Evolutionary conservation across 78 protist genomes (phyloP).

Genomic region (Isochrysis galbana): DNA sequence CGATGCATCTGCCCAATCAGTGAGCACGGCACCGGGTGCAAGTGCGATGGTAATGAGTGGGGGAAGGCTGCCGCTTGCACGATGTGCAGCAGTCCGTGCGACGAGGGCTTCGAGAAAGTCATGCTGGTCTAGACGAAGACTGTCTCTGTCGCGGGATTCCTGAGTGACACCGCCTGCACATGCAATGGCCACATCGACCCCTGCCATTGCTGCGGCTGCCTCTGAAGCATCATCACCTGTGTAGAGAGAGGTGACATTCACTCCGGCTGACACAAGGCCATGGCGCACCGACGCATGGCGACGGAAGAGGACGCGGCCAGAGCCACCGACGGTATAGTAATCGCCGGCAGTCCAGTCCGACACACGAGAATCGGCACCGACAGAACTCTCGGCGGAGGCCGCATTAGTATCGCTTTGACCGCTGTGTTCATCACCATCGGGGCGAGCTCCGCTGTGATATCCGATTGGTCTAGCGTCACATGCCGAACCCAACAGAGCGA

Average conservation of each 20-base stretch:
- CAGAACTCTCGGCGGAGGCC: too few relatives aligned
- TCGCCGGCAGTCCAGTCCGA: not conserved
- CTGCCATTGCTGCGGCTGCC: not conserved
- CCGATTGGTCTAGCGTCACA: too few relatives aligned
- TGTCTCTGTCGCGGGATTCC: not conserved
- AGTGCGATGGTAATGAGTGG: not conserved
- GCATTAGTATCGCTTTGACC: too few relatives aligned
- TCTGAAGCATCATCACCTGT: not conserved
- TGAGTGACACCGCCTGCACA: not conserved
- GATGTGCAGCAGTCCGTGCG: not conserved
- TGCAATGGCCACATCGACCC: not conserved
- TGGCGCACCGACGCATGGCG: not conserved
- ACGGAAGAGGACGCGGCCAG: not conserved
- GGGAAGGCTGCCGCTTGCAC: constrained; percentile 38
- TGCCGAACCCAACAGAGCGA: not conserved
- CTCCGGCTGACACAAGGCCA: not conserved
- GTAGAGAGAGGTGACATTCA: not conserved
- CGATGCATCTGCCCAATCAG: constrained; percentile 4
- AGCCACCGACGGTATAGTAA: not conserved
- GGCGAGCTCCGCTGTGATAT: too few relatives aligned
- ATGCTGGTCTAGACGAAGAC: not conserved
- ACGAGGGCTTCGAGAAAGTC: not conserved
- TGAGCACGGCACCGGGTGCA: not conserved
- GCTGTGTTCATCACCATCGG: too few relatives aligned
- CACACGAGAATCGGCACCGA: not conserved